Percentiles rank a stretch among this genome's conserved stretches.
phyloP scores from a whole-genome alignment of 2,329 filamentous ascomycete species.

The Ceratocystis destructans region DNA sequence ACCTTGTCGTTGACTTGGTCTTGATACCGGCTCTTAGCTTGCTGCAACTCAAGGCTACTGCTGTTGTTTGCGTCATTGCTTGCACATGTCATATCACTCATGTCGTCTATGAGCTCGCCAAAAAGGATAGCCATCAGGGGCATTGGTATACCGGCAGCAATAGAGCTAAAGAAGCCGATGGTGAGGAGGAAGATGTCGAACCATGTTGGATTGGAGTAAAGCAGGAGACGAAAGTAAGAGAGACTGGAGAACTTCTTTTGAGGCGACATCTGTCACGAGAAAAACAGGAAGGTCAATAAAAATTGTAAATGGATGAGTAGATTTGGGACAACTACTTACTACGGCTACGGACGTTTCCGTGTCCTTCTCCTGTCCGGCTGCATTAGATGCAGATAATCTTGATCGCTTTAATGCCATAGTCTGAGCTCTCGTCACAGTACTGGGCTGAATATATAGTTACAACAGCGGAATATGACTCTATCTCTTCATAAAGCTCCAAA shows the following conservation, averaged over 20 bases:
- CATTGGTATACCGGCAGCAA: slow-evolving; percentile 47
- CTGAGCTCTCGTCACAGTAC: background rate
- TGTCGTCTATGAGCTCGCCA: slow-evolving; percentile 46
- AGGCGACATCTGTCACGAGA: background rate
- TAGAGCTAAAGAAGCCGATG: slow-evolving; percentile 33
- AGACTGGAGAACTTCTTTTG: slow-evolving; percentile 23
- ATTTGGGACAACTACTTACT: background rate
- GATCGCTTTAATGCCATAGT: background rate
- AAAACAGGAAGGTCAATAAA: background rate
- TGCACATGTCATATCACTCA: slow-evolving; percentile 44
- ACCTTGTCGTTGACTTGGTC: slow-evolving; percentile 42
- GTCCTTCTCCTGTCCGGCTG: background rate
- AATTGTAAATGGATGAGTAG: no score
- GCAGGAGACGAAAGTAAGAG: slow-evolving; percentile 33
- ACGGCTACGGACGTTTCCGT: background rate
- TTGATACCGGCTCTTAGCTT: slow-evolving; percentile 26
- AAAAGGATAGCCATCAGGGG: slow-evolving; percentile 52
- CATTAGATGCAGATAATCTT: background rate
- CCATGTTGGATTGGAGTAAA: slow-evolving; percentile 33
- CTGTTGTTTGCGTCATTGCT: slow-evolving; percentile 21
- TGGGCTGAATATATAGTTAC: slow-evolving; percentile 11
- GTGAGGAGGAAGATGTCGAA: slow-evolving; percentile 32
- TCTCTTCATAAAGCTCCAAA: background rate
- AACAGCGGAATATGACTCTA: background rate
- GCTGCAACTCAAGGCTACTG: background rate